Conservation (phyloP, 2,329 filamentous ascomycete genomes). For the Apiospora saccharicola region DNA sequence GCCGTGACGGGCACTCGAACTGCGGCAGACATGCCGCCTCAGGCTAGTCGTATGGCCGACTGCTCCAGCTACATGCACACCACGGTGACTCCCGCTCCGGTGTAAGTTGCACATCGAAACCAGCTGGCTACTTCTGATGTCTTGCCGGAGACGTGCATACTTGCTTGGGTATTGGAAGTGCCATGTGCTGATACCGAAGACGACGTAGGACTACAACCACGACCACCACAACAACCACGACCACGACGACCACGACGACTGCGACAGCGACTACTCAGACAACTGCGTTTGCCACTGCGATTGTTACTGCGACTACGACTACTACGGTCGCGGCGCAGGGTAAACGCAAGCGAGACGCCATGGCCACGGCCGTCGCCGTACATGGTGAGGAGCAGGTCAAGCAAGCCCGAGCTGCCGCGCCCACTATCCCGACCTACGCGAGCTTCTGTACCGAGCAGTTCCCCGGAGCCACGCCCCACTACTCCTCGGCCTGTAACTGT, state of each 20-base stretch:
- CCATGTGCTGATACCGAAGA: not conserved
- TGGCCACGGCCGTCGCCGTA: not conserved
- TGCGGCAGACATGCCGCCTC: not conserved
- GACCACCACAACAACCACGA: not conserved
- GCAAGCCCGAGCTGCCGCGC: not conserved
- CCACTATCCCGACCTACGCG: not conserved
- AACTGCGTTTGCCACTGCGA: no score
- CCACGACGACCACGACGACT: no score
- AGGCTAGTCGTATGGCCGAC: not conserved
- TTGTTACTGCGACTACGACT: not conserved
- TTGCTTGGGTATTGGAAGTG: no score
- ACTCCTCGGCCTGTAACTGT: constrained; percentile 14
- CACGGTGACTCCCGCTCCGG: not conserved
- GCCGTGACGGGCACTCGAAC: constrained; percentile 9
- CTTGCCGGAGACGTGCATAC: no score
- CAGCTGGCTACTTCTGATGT: no score
- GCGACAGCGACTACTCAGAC: no score
- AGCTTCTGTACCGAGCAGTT: constrained; percentile 1
- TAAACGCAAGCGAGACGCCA: not conserved
- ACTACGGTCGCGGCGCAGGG: not conserved
- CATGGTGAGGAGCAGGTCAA: not conserved
- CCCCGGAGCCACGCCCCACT: not conserved
- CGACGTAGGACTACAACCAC: not conserved
- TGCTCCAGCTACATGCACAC: not conserved
- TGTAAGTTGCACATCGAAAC: no score